Base-by-base conservation (phyloP, 2,329 filamentous ascomycete species). In the Aureobasidium uvarum region DNA sequence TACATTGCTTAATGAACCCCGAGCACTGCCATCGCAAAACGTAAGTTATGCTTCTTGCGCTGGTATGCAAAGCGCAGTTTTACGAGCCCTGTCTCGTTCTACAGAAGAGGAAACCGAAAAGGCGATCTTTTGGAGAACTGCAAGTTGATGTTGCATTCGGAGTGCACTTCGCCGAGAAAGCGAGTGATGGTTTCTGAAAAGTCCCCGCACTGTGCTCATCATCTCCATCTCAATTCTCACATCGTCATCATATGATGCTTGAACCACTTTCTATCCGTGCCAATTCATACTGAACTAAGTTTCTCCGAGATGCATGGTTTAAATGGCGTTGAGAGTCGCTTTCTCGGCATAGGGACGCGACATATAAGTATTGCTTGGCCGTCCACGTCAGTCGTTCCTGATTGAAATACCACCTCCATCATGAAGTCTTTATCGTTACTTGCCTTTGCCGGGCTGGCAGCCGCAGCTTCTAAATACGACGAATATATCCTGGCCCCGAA, bases 401-500 rank as follows among this genome's bases (percentile, higher is more conserved):
- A 18, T 43, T 10, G 11, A 3, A 23, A 10, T 13, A 10, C 13
- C 14, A 33, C 14, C 7, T 20, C 10, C 36, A 48, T 39, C 43
- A 60, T 60, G 41, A 48, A 48, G 11, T 50, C 38, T 28, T 7
- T 31, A 4, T 38, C 41, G 23, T 56, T 56, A 11, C 31, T 56
- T 23, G 51, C 51, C 28, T 28, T 45, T 10, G 5, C n/a, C 28
- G 51, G 62, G 7, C 25, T 64, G 5, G 56, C 56, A 36, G 43
- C 56, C 5, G 71, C 72, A 1, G 56, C 31, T 11, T 70, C 72
- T 28, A 68, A 68, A 31, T 79, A 80, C 56, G 72, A 76, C 10
- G 68, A 79, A 59, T 79, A 79, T 67, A 80, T 80, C 33, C 71
- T 80, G 2, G 76, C 77, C 1, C 77, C 77, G 0, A 69, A 67